phyloP scores from a whole-genome alignment of 1,284 basidiomycete species.

The Cryptococcus hybrid region DNA sequence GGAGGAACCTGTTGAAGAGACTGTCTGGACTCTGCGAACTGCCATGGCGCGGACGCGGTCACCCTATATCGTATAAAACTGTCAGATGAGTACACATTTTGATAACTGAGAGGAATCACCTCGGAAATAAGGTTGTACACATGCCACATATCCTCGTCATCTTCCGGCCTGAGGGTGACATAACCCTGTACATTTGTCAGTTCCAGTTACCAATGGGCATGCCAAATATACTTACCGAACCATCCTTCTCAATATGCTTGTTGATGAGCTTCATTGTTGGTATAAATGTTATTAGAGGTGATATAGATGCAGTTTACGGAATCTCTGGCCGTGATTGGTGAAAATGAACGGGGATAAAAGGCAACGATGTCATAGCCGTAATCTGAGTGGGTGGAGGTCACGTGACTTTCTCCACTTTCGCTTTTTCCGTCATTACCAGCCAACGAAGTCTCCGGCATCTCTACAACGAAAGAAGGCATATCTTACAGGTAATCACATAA shows the following conservation, averaged over 20 bases:
- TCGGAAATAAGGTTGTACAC: constrained; percentile 94
- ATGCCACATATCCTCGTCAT: constrained; percentile 99
- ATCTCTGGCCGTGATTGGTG: too few species aligned
- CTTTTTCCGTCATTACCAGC: not conserved
- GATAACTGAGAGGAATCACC: constrained; percentile 45
- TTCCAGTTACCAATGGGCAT: not conserved
- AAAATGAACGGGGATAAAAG: too few species aligned
- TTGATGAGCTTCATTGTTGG: constrained; percentile 60
- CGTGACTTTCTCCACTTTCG: not conserved
- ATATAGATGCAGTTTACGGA: not conserved
- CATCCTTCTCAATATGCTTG: constrained; percentile 74
- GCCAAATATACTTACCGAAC: constrained; percentile 59
- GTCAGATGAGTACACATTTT: not conserved
- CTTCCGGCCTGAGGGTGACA: constrained; percentile 86
- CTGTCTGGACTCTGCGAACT: constrained; percentile 68
- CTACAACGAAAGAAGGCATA: not conserved
- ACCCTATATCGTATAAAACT: constrained; percentile 53
- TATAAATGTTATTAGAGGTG: not conserved
- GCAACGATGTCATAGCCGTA: constrained; percentile 1
- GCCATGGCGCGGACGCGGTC: constrained; percentile 88
- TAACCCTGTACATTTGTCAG: constrained; percentile 61
- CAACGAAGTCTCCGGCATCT: not conserved
- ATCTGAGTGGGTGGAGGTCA: not conserved
- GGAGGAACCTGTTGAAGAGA: constrained; percentile 88
- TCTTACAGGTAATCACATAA: not conserved